Evolutionary conservation across 345 rosid species (phyloP).

Genomic region (thale cress (Arabidopsis thaliana)): DNA sequence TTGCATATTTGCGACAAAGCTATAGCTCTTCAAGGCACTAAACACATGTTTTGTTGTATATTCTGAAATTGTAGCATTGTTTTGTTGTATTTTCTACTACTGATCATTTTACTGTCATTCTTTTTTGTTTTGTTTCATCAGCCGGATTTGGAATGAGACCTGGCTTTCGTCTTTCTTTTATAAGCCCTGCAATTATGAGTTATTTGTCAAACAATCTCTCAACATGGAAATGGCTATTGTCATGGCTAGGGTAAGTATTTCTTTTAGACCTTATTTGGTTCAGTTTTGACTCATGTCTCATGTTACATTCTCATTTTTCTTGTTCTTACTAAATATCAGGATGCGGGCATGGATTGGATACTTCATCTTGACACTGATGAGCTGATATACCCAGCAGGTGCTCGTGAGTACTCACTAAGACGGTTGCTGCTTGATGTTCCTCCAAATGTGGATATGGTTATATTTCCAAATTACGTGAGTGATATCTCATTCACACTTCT

Average conservation of each 20-base stretch:
- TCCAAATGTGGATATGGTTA: conserved; percentile 82
- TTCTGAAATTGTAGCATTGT: neutral
- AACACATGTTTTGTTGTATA: conserved; percentile 17
- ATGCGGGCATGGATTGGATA: conserved; percentile 89
- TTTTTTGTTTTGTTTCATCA: conserved; percentile 40
- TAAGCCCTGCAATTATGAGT: conserved; percentile 96
- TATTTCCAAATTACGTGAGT: conserved; percentile 98
- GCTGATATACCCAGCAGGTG: conserved; percentile 90
- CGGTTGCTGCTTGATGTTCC: conserved; percentile 84
- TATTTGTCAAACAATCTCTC: conserved; percentile 97
- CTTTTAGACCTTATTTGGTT: conserved; percentile 29
- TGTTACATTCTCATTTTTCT: conserved; percentile 16
- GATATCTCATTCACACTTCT: conserved; percentile 20
- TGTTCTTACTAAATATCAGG: conserved; percentile 52
- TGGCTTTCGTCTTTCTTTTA: conserved; percentile 93
- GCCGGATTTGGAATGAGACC: conserved; percentile 98
- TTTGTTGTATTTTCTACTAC: conserved; percentile 27
- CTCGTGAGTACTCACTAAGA: conserved; percentile 86
- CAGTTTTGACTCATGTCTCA: conserved; percentile 11
- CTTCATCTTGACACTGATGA: conserved; percentile 97
- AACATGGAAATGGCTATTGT: conserved; percentile 99
- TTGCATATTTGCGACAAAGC: neutral
- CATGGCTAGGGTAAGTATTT: conserved; percentile 96
- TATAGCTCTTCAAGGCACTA: conserved; percentile 10
- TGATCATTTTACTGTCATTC: conserved; percentile 2